Evolutionary conservation across 169 alveolate species (phyloP).

Genomic region (Perkinsus olseni): DNA sequence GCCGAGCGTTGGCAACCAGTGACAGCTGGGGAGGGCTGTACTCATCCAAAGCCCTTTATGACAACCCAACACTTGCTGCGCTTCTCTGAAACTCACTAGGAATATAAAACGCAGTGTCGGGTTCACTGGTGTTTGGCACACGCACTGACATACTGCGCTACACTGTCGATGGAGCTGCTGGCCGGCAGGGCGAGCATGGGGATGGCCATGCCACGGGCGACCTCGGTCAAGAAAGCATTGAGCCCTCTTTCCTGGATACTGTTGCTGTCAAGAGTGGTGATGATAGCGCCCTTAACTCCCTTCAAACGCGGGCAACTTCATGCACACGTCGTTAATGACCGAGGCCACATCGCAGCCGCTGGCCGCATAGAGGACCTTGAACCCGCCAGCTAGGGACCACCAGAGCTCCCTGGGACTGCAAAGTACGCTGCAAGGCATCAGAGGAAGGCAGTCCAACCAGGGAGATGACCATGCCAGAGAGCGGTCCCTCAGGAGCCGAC

Average conservation of each 20-base stretch:
- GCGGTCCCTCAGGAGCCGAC: not conserved
- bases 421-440: not conserved
- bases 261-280: not conserved
- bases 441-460: not conserved
- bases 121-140: not conserved
- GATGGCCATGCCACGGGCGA: not conserved
- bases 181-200: not conserved
- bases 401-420: not conserved
- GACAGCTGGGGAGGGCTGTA: no score
- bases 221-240: not conserved
- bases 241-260: not conserved
- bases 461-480: not conserved
- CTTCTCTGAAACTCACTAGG: no score
- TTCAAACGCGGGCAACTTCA: not conserved
- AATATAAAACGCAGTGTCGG: not conserved
- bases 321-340: not conserved
- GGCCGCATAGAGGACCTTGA: not conserved
- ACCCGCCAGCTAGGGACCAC: not conserved
- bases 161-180: not conserved
- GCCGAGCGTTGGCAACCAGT: no score
- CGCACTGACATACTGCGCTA: not conserved
- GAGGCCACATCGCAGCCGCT: not conserved
- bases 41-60: not conserved
- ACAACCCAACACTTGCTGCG: not conserved
- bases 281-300: not conserved